phyloP scores from a whole-genome alignment of 768 basidiomycete species.

The Brasilioporus rufonigricans region DNA sequence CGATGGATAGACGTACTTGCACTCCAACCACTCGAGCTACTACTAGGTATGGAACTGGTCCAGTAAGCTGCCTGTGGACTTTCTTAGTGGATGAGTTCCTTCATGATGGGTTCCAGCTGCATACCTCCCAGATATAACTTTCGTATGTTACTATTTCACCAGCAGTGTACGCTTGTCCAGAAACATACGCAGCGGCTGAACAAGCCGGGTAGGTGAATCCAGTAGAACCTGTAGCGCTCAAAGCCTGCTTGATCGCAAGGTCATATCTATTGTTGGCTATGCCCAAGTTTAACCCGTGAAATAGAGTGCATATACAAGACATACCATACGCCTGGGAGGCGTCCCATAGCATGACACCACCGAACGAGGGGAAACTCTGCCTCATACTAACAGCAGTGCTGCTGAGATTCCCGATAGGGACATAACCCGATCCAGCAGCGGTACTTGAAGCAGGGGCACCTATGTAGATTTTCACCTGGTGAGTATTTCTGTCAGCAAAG shows the following conservation, averaged over 20 bases:
- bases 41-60: conserved; percentile 46
- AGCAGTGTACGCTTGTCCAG: conserved; percentile 49
- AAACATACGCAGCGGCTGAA: conserved; percentile 50
- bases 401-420: conserved; percentile 31
- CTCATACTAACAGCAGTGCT: conserved; percentile 34
- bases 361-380: conserved; percentile 41
- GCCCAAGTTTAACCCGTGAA: conserved; percentile 6
- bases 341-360: conserved; percentile 46
- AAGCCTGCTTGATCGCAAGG: conserved; percentile 55
- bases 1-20: conserved; percentile 44
- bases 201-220: conserved; percentile 67
- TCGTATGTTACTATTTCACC: conserved; percentile 52
- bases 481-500: conserved; percentile 1
- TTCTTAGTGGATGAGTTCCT: not conserved
- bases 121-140: conserved; percentile 67
- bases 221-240: conserved; percentile 60
- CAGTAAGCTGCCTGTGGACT: conserved; percentile 56
- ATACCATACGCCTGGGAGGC: conserved; percentile 40
- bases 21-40: conserved; percentile 59
- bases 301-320: not conserved
- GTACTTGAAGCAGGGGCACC: conserved; percentile 41
- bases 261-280: conserved; percentile 59
- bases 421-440: conserved; percentile 42
- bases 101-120: not conserved
- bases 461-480: conserved; percentile 41